Evolutionary conservation across 306 rosid species (phyloP).

Genomic region (Biancaea sappan): DNA sequence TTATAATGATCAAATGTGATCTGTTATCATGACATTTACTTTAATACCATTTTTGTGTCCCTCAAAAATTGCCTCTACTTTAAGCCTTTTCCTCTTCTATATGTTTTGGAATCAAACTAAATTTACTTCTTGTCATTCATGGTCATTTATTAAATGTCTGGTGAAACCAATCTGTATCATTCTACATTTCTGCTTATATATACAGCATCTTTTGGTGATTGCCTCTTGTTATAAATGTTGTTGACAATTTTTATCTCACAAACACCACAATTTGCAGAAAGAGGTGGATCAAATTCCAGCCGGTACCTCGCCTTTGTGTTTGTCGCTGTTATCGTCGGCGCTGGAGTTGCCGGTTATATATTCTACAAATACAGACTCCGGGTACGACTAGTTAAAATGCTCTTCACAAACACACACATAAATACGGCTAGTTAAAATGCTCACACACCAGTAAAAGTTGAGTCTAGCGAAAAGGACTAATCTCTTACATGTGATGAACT

Average conservation of each 20-base stretch:
- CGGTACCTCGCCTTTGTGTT: constrained; percentile 53
- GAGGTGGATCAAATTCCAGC: constrained; percentile 65
- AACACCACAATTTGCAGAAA: constrained; percentile 48
- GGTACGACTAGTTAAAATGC: constrained; percentile 51
- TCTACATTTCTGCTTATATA: background rate
- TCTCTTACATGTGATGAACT: no score
- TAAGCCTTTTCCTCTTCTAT: background rate
- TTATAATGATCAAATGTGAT: background rate
- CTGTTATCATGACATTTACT: background rate
- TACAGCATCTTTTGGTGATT: background rate
- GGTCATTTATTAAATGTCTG: background rate
- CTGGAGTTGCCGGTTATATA: constrained; percentile 67
- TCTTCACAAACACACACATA: background rate
- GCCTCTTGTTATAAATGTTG: background rate
- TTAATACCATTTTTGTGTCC: no score
- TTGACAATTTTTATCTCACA: background rate
- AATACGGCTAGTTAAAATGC: no score
- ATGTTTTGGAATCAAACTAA: background rate
- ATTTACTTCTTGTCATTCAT: background rate
- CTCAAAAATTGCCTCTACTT: no score
- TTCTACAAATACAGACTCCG: constrained; percentile 95
- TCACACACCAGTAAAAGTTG: no score
- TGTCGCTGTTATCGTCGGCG: constrained; percentile 64
- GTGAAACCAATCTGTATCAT: background rate
- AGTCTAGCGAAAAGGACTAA: no score